Base-by-base conservation (phyloP, 129 eudicot species). In the Centaurea solstitialis region DNA sequence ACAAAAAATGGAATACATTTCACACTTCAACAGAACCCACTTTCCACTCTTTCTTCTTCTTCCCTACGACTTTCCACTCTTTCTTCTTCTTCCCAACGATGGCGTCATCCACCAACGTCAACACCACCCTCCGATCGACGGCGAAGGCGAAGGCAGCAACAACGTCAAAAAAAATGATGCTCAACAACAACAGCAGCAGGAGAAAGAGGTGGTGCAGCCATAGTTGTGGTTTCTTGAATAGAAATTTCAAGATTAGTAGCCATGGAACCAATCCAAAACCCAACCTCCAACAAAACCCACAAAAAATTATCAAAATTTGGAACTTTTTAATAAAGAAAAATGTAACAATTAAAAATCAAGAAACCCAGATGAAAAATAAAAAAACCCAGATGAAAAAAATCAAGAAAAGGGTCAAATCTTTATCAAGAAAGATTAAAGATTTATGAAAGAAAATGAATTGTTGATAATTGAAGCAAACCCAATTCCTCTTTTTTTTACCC, bases 211-310 rank as follows among this genome's bases (percentile, higher is more conserved):
- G 72, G 67, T 68, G 43, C 87, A 50, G 76, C 86, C 76, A 75
- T 79, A 13, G 74, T 26, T 41, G 80, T 39, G 57, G 86, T 20
- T 22, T 68, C 81, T 79, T 93, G 96, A 82, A 80, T 87, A 69
- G 87, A 75, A 79, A 84, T 81, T 75, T 88, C 90, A 30, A 82
- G 89, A 90, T 86, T 92, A 38, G 96, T 94, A 53, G 96, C 97
- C 95, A 92, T 92, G 72, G 85, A 88, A 86, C 30, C 66, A n/a
- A n/a, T n/a, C 74, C 82, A 76, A 86, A 77, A 73, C 59, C 85
- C 62, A 38, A 79, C 40, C 13, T 68, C 62, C 76, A n/a, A 21
- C 39, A 68, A 53, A 84, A 40, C 68, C 84, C 87, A 71, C 3
- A 57, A 57, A 43, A 18, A 73, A 26, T 26, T 26, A 64, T n/a